phyloP scores from a whole-genome alignment of 495 filamentous ascomycete species.

The Penicillium salamii region DNA sequence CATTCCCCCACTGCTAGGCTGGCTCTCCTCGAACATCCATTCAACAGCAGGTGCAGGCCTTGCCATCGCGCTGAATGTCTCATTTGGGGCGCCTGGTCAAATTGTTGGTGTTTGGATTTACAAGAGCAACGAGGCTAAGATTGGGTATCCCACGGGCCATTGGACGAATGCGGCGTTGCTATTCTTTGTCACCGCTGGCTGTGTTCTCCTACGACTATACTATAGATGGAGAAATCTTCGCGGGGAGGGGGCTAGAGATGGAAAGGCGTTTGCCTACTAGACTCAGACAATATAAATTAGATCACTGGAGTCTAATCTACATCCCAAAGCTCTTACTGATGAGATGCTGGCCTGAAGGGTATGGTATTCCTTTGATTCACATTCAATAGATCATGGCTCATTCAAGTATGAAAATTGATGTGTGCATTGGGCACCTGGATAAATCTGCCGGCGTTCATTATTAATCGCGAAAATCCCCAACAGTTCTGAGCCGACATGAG shows the following conservation, averaged over 20 bases:
- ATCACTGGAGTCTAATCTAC: too few species aligned
- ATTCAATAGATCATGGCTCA: too few species aligned
- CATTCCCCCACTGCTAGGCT: constrained; percentile 65
- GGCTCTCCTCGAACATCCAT: constrained; percentile 66
- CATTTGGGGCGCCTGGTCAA: constrained; percentile 63
- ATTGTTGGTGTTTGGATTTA: constrained; percentile 75
- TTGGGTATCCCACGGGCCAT: constrained; percentile 67
- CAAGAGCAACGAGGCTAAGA: constrained; percentile 55
- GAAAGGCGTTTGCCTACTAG: constrained; percentile 35
- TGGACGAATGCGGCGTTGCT: constrained; percentile 53
- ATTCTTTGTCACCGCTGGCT: constrained; percentile 35
- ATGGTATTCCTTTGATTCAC: too few species aligned
- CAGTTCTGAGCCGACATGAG: too few species aligned
- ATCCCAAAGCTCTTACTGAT: too few species aligned
- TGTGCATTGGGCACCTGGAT: too few species aligned
- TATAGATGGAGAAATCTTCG: constrained; percentile 37
- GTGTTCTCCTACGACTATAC: constrained; percentile 35
- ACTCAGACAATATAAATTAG: too few species aligned
- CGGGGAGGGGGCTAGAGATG: constrained; percentile 12
- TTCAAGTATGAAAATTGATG: too few species aligned
- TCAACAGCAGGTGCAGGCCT: constrained; percentile 62
- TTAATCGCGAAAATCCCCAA: too few species aligned
- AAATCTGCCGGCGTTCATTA: too few species aligned
- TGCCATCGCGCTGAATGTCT: constrained; percentile 67
- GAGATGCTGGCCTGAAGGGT: too few species aligned